phyloP scores from a whole-genome alignment of 441 rosid species.

The Adansonia madagascariensis region DNA sequence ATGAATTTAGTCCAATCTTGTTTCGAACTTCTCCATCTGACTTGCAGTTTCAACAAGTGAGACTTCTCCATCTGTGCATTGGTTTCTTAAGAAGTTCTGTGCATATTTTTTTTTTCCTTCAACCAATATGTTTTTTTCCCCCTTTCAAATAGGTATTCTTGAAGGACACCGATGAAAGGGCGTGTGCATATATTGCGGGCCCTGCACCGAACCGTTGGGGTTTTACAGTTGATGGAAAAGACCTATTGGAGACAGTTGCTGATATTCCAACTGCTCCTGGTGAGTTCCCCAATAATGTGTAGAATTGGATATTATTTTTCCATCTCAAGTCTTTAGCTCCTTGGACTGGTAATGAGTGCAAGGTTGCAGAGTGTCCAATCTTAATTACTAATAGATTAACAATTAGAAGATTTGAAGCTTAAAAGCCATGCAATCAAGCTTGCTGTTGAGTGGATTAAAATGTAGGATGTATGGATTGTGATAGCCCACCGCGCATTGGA shows the following conservation, averaged over 20 bases:
- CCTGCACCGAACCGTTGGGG: constrained; percentile 99
- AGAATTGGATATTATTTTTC: constrained; percentile 11
- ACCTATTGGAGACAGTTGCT: constrained; percentile 70
- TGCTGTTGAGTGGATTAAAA: constrained; percentile 12
- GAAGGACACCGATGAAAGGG: constrained; percentile 99
- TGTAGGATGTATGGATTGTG: constrained; percentile 10
- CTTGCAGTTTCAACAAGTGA: constrained; percentile 83
- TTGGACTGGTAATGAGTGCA: constrained; percentile 8
- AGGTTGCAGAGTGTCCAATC: neutral
- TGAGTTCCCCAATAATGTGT: constrained; percentile 35
- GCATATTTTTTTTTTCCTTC: constrained; percentile 14
- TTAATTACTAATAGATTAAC: neutral
- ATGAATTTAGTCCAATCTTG: constrained; percentile 56
- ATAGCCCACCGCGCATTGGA: neutral
- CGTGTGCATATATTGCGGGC: constrained; percentile 99
- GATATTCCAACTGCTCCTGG: constrained; percentile 57
- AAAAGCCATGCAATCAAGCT: constrained; percentile 15
- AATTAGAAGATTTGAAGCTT: constrained; percentile 9
- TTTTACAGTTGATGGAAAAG: constrained; percentile 79
- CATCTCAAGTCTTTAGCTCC: constrained; percentile 19
- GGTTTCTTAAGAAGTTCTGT: constrained; percentile 21
- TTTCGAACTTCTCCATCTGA: constrained; percentile 80
- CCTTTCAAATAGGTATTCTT: constrained; percentile 72
- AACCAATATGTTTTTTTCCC: constrained; percentile 26
- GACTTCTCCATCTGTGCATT: constrained; percentile 29